Base-by-base conservation (phyloP, 1,139 yeast species). In the Hyphopichia khmerensis region DNA sequence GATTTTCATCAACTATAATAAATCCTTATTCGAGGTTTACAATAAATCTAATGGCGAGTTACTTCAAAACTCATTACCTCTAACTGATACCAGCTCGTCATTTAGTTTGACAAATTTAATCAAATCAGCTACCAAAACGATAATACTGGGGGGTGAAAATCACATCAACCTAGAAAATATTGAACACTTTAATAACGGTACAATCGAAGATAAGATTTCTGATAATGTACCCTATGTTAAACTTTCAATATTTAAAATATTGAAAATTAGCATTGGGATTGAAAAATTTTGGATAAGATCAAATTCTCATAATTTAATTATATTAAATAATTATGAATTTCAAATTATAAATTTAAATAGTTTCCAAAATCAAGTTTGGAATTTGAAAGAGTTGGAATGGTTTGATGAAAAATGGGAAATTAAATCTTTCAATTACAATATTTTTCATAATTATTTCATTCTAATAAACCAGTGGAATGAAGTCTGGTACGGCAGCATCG, bases 261-360 rank as follows among this genome's bases (percentile, higher is more conserved):
- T 72, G 38, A 71, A 70, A 48, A 59, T 72, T 30, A 64, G 67
- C 13, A 61, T 65, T 30, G 71, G 70, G 0, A 53, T 68, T 21
- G 50, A 55, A 9, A 49, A 60, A 10, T 67, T 56, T 43, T 72
- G 77, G 77, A 48, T 72, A 35, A 65, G 68, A 44, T 60, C 65
- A 24, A 68, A 71, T 47, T 68, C 75, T 31, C 75, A 71, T 47
- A 66, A 64, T 44, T 48, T 73, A 34, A 55, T 68, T 26, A 56
- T 71, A 2, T 64, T 57, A 48, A 69, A 64, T 43, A 53, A 57
- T 33, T 50, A 52, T 41, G 59, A 54, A 41, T 40, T 72, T 30
- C 78, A 73, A 49, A 45, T 69, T 4, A 59, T 72, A 34, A 69
- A 72, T 48, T 48, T 70, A 29, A 62, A 60, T 30, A 57, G 60